phyloP scores from a whole-genome alignment of 495 filamentous ascomycete species.

The Saxophila tyrrhenica region DNA sequence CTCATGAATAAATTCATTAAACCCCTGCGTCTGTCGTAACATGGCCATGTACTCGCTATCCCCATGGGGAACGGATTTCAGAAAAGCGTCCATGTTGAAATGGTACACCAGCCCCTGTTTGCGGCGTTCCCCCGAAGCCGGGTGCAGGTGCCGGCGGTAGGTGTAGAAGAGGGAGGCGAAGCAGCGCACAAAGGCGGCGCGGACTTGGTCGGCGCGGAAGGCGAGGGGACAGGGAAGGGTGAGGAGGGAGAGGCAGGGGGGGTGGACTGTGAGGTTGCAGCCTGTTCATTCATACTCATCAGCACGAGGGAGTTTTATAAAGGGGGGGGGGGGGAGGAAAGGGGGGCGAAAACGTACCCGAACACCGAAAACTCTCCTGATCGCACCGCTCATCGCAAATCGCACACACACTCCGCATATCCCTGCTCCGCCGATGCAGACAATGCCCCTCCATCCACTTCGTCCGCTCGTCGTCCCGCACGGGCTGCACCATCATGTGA shows the following conservation, averaged over 20 bases:
- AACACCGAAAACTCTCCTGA: constrained; percentile 78
- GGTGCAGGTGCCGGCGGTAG: constrained; percentile 72
- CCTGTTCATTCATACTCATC: constrained; percentile 30
- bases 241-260: constrained; percentile 67
- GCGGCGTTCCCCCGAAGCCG: constrained; percentile 71
- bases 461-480: constrained; percentile 72
- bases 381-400: constrained; percentile 86
- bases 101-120: constrained; percentile 74
- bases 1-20: constrained; percentile 95
- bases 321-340: neutral
- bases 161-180: constrained; percentile 93
- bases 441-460: constrained; percentile 94
- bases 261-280: constrained; percentile 67
- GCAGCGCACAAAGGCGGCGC: constrained; percentile 87
- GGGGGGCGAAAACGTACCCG: constrained; percentile 22
- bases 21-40: constrained; percentile 88
- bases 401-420: constrained; percentile 59
- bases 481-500: constrained; percentile 71
- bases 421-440: constrained; percentile 59
- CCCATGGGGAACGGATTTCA: constrained; percentile 80
- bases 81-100: constrained; percentile 90
- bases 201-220: constrained; percentile 81
- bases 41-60: constrained; percentile 79
- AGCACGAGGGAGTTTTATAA: neutral
- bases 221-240: constrained; percentile 80